Percentiles rank a stretch among this genome's conserved stretches.
These are phyloP conservation scores for Gamarada debralockiae DNA, from an alignment of 495 filamentous ascomycete species.

Conservation along the genomic window DNA sequence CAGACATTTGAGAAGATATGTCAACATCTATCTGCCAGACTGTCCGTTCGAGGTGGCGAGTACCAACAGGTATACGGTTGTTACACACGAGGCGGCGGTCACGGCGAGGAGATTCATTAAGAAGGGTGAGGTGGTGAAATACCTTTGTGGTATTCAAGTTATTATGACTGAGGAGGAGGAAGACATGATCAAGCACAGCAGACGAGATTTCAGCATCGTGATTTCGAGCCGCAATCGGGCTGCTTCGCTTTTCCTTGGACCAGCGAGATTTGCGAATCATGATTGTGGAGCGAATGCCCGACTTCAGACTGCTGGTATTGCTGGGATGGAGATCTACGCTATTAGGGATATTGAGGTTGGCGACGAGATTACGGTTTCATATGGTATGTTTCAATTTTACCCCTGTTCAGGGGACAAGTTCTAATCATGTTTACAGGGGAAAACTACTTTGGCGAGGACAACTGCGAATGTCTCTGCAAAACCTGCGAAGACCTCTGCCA, in stretches of 20 bases:
- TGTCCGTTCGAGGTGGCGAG: conserved; percentile 91
- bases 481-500: conserved; percentile 73
- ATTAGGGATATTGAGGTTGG: conserved; percentile 75
- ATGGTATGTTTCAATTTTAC: conserved; percentile 48
- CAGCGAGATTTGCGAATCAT: conserved; percentile 94
- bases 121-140: conserved; percentile 82
- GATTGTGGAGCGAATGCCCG: conserved; percentile 92
- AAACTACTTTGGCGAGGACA: conserved; percentile 92
- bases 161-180: conserved; percentile 89
- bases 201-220: conserved; percentile 94
- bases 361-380: conserved; percentile 93
- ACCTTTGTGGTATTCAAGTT: conserved; percentile 84
- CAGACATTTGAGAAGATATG: conserved; percentile 83
- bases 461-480: conserved; percentile 89
- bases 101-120: conserved; percentile 76
- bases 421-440: conserved; percentile 41
- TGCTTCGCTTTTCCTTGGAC: conserved; percentile 86
- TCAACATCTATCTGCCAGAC: conserved; percentile 88
- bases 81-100: conserved; percentile 79
- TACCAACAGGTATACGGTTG: conserved; percentile 94
- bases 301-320: conserved; percentile 73
- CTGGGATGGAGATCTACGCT: conserved; percentile 85
- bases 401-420: background rate
- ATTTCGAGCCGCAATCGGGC: conserved; percentile 86
- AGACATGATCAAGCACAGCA: conserved; percentile 65